Conservation (phyloP, 2,329 filamentous ascomycete genomes). For the Pseudogymnoascus sp. region DNA sequence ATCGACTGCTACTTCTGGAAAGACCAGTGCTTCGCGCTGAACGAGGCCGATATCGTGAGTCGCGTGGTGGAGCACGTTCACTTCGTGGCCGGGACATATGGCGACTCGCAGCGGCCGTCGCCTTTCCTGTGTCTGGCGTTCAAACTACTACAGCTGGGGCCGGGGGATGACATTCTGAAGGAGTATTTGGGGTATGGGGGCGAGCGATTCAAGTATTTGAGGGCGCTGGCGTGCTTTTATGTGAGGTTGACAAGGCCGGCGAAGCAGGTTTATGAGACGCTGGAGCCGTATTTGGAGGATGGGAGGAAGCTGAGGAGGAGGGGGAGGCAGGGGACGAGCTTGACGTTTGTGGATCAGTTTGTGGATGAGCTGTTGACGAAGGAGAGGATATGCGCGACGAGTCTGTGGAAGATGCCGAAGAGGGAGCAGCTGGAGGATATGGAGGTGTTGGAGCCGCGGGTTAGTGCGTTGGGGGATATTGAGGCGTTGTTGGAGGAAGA, state of each 20-base stretch:
- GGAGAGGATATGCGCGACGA: slow-evolving; percentile 85
- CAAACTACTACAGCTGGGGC: slow-evolving; percentile 84
- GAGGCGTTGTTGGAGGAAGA: slow-evolving; percentile 62
- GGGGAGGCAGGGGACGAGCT: slow-evolving; percentile 62
- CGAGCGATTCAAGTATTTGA: slow-evolving; percentile 76
- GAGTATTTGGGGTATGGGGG: slow-evolving; percentile 75
- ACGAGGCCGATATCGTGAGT: slow-evolving; percentile 75
- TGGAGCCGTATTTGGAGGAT: slow-evolving; percentile 81
- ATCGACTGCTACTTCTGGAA: slow-evolving; percentile 97
- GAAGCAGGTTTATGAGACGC: slow-evolving; percentile 67
- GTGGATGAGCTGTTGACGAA: slow-evolving; percentile 86
- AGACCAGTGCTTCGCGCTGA: slow-evolving; percentile 95
- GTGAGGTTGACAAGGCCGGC: slow-evolving; percentile 79
- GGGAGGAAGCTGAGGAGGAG: slow-evolving; percentile 74
- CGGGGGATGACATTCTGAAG: slow-evolving; percentile 67
- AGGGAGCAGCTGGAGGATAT: slow-evolving; percentile 80
- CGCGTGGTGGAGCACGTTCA: slow-evolving; percentile 75
- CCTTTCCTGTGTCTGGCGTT: slow-evolving; percentile 92
- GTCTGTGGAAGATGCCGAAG: slow-evolving; percentile 82
- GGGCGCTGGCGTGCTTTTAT: slow-evolving; percentile 86
- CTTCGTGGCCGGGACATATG: slow-evolving; percentile 84
- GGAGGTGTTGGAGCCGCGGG: slow-evolving; percentile 75
- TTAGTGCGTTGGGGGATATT: slow-evolving; percentile 75
- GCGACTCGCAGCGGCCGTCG: slow-evolving; percentile 75
- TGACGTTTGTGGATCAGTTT: slow-evolving; percentile 87